These are phyloP conservation scores for Diplodia intermedia DNA, from an alignment of 2,329 filamentous ascomycete genomes.

Conservation along the genomic window DNA sequence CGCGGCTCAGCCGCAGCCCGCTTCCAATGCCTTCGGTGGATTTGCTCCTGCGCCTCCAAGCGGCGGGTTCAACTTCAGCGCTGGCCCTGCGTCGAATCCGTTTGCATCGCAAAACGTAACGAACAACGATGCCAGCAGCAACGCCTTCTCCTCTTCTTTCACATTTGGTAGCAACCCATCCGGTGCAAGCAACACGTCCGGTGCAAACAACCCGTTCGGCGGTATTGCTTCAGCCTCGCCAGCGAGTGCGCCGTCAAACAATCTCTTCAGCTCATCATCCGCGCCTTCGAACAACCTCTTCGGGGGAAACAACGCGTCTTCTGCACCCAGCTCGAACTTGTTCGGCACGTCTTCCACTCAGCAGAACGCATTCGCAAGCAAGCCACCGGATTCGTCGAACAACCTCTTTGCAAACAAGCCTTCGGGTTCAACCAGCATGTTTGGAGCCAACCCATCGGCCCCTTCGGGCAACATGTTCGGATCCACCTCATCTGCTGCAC, in stretches of 20 bases:
- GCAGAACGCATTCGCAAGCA: constrained; percentile 11
- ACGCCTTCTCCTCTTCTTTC: constrained; percentile 38
- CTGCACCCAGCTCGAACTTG: constrained; percentile 1
- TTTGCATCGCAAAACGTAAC: constrained; percentile 40
- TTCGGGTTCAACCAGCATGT: constrained; percentile 2
- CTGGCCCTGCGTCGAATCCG: constrained; percentile 4
- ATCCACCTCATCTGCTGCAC: constrained; percentile 9
- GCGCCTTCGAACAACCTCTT: constrained; percentile 14
- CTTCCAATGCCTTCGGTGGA: neutral
- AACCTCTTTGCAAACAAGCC: constrained; percentile 1
- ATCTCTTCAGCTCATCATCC: constrained; percentile 8
- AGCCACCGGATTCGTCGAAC: neutral
- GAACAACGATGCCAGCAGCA: constrained; percentile 36
- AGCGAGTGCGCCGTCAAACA: constrained; percentile 7
- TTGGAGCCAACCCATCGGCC: constrained; percentile 12
- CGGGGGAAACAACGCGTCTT: neutral
- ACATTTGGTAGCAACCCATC: constrained; percentile 35
- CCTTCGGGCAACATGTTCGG: constrained; percentile 18
- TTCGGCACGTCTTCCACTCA: constrained; percentile 11
- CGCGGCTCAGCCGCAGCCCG: constrained; percentile 15
- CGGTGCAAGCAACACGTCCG: neutral
- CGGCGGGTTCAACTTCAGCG: constrained; percentile 41
- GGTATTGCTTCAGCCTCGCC: neutral
- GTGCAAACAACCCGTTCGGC: neutral
- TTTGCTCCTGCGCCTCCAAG: constrained; percentile 23